Percentiles rank a stretch among this genome's conserved stretches.
phyloP scores from a whole-genome alignment of 2,329 filamentous ascomycete species.

The Verticillium dahliae region DNA sequence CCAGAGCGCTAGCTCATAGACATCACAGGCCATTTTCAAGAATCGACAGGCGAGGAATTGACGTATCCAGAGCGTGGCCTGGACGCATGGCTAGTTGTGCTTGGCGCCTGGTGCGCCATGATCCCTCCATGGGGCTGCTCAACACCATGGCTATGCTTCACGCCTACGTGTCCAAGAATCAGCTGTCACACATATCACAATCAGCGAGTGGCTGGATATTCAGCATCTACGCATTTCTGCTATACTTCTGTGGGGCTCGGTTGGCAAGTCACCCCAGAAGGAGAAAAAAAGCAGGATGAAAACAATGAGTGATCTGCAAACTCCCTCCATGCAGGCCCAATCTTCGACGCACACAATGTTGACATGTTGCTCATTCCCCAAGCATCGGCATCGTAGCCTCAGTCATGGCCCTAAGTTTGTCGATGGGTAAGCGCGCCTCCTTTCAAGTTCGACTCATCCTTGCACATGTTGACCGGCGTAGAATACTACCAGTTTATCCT shows the following conservation, averaged over 20 bases:
- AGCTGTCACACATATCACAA: conserved; percentile 51
- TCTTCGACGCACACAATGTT: conserved; percentile 65
- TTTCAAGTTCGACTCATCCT: background rate
- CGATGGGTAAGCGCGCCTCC: conserved; percentile 32
- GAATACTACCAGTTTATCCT: conserved; percentile 68
- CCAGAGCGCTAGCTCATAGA: background rate
- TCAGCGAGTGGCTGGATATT: conserved; percentile 68
- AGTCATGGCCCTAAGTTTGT: conserved; percentile 53
- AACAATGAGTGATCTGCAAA: background rate
- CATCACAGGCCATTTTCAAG: background rate
- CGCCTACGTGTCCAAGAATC: conserved; percentile 57
- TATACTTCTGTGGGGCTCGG: conserved; percentile 67
- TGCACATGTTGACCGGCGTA: conserved; percentile 6
- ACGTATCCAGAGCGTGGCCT: conserved; percentile 63
- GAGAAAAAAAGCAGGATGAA: background rate
- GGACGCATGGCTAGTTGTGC: conserved; percentile 63
- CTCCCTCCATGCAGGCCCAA: conserved; percentile 34
- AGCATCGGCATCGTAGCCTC: conserved; percentile 47
- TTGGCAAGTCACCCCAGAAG: conserved; percentile 28
- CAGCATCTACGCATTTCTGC: conserved; percentile 61
- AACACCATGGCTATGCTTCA: conserved; percentile 62
- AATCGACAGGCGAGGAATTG: background rate
- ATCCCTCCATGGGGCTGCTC: conserved; percentile 58
- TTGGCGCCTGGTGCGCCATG: conserved; percentile 63
- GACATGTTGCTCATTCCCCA: conserved; percentile 47